These are phyloP conservation scores for Talaromyces trachyspermus DNA, from an alignment of 495 filamentous ascomycete species.

Conservation along the genomic window DNA sequence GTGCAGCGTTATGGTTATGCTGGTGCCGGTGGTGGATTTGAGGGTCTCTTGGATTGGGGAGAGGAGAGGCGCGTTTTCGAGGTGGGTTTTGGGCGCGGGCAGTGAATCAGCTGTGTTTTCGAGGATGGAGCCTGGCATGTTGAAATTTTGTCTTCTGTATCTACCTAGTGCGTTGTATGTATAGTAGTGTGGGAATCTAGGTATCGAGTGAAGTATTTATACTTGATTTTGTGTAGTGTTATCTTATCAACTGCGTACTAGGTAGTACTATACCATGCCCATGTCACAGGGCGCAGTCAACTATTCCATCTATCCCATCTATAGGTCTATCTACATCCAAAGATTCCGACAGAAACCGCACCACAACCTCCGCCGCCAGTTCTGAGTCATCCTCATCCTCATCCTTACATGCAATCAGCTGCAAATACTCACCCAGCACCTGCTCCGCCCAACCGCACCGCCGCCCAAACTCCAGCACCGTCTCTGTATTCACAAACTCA, in stretches of 20 bases:
- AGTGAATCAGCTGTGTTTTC: slow-evolving; percentile 61
- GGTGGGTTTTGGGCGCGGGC: slow-evolving; percentile 47
- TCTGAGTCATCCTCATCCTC: slow-evolving; percentile 30
- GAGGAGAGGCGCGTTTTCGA: slow-evolving; percentile 51
- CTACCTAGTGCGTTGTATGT: too few relatives aligned
- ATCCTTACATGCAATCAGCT: slow-evolving; percentile 15
- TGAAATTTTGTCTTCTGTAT: neutral
- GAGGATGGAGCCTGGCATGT: slow-evolving; percentile 53
- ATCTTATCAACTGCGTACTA: neutral
- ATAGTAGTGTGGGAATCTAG: neutral
- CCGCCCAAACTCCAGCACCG: slow-evolving; percentile 25
- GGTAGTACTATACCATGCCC: too few relatives aligned
- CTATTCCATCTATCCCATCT: too few relatives aligned
- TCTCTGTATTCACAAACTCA: slow-evolving; percentile 27
- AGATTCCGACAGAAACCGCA: slow-evolving; percentile 24
- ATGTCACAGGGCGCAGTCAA: too few relatives aligned
- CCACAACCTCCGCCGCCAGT: slow-evolving; percentile 30
- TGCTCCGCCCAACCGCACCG: slow-evolving; percentile 19
- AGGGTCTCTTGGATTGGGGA: slow-evolving; percentile 71
- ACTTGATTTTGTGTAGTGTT: neutral
- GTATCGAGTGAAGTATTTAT: neutral
- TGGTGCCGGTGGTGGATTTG: slow-evolving; percentile 64
- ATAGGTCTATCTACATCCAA: neutral
- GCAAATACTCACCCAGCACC: slow-evolving; percentile 15
- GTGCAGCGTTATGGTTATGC: slow-evolving; percentile 70